Percentiles rank a stretch among this genome's conserved stretches.
These are phyloP conservation scores for Cucurbita pepo DNA, from an alignment of 306 rosid genomes.

Conservation along the genomic window DNA sequence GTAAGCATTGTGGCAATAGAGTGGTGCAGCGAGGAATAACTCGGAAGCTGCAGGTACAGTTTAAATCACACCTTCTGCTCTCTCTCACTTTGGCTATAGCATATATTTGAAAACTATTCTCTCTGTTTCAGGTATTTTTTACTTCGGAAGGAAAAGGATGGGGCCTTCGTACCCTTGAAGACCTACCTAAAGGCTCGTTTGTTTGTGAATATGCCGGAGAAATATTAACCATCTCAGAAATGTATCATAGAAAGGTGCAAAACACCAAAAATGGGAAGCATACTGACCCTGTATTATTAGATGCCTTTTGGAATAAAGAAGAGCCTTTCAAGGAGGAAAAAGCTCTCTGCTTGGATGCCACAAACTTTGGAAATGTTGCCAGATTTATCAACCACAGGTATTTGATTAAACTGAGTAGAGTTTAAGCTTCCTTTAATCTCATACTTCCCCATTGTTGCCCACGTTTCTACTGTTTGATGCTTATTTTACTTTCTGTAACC, in stretches of 20 bases:
- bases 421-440: background rate
- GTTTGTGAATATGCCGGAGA: conserved; percentile 88
- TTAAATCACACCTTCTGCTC: background rate
- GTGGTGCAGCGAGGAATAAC: conserved; percentile 85
- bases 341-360: conserved; percentile 79
- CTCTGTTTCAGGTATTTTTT: conserved; percentile 51
- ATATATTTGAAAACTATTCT: background rate
- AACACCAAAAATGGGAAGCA: conserved; percentile 31
- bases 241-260: conserved; percentile 38
- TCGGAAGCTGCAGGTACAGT: conserved; percentile 65
- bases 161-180: conserved; percentile 89
- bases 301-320: conserved; percentile 56
- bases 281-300: conserved; percentile 37
- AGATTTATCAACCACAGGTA: conserved; percentile 95
- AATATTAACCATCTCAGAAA: conserved; percentile 51
- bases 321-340: conserved; percentile 35
- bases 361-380: conserved; percentile 72
- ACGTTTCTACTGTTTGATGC: background rate
- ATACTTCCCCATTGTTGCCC: background rate
- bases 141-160: conserved; percentile 81
- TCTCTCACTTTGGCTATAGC: background rate
- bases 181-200: conserved; percentile 77
- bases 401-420: background rate
- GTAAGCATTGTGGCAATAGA: conserved; percentile 72
- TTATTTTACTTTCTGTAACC: background rate